Base-by-base conservation (phyloP, 1,284 basidiomycete species). In the Papiliotrema nemorosa region DNA sequence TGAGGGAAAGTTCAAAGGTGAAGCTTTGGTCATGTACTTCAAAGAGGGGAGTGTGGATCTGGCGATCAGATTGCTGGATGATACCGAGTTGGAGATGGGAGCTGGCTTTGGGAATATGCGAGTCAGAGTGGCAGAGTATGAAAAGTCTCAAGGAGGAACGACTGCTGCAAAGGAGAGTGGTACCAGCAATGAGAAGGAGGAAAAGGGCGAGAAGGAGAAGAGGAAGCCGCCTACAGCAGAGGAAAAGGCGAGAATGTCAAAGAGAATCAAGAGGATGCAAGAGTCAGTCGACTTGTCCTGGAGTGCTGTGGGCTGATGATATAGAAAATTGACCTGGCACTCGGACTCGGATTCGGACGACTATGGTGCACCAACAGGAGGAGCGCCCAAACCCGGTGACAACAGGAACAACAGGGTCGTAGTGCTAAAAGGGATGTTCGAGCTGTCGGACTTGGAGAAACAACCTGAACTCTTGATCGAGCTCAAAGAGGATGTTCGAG, bases 1-100 rank as follows among this genome's bases (percentile, higher is more conserved):
- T 2, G 85, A 89, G 55, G 91, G 91, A n/a, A 75, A 79, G 29
- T 97, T 97, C 74, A 96, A 84, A 64, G 94, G 96, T 29, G 94
- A 98, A 60, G 94, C 94, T 1, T 77, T 98, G 56, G 85, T 99
- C 51, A 91, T 97, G 41, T 99, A 90, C 73, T 96, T 97, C 79
- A 97, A 97, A 72, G 90, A 94, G 67, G 94, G 93, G 56, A 92
- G 88, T 26, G 96, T 98, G 16, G 77, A 80, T 12, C 79, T 98
- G 47, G 94, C 93, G 2, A 75, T 91, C 49, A 87, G 80, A 55
- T 79, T 98, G 55, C 78, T 98, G 52, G 93, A 97, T 70, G 94
- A 97, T 55, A 90, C 89, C 0, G 90, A 93, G 70, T 76, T 99
- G 53, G 79, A 92, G 49, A 69, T 93, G n/a, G 91, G 90, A 2